These are phyloP conservation scores for Vachellia pachyceras DNA, from an alignment of 306 rosid genomes.

Conservation along the genomic window DNA sequence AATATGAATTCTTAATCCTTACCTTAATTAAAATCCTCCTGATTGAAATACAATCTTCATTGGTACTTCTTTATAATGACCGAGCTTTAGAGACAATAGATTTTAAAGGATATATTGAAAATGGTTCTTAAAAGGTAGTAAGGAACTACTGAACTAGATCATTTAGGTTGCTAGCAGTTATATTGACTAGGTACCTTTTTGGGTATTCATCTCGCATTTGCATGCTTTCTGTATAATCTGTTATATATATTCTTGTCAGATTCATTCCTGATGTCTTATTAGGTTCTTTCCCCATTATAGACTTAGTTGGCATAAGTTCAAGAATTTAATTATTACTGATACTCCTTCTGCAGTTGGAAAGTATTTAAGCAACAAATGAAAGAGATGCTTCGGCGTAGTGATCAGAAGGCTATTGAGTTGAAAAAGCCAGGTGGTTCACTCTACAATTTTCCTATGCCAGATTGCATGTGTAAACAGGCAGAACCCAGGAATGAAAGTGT, in stretches of 20 bases:
- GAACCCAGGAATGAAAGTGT: conserved; percentile 47
- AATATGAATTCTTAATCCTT: too few relatives aligned
- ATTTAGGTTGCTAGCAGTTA: neutral
- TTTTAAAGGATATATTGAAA: too few relatives aligned
- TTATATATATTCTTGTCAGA: neutral
- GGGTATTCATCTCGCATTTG: neutral
- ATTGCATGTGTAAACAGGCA: conserved; percentile 85
- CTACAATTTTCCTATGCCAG: conserved; percentile 94
- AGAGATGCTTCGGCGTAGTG: conserved; percentile 86
- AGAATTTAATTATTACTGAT: neutral
- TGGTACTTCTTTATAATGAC: neutral
- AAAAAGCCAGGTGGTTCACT: conserved; percentile 76
- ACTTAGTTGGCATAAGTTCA: neutral
- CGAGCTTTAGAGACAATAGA: neutral
- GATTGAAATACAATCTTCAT: too few relatives aligned
- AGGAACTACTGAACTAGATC: neutral
- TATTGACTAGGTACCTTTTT: neutral
- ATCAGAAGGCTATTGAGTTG: conserved; percentile 76
- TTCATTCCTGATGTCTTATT: neutral
- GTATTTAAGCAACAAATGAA: conserved; percentile 69
- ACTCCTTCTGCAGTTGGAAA: conserved; percentile 65
- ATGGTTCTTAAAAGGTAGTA: neutral
- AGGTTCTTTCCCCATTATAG: neutral
- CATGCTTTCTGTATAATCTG: conserved; percentile 14
- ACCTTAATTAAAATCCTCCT: too few relatives aligned